Percentiles rank a stretch among this genome's conserved stretches.
Evolutionary conservation across 768 basidiomycete species (phyloP).

Genomic region (Nidula microcarpa): DNA sequence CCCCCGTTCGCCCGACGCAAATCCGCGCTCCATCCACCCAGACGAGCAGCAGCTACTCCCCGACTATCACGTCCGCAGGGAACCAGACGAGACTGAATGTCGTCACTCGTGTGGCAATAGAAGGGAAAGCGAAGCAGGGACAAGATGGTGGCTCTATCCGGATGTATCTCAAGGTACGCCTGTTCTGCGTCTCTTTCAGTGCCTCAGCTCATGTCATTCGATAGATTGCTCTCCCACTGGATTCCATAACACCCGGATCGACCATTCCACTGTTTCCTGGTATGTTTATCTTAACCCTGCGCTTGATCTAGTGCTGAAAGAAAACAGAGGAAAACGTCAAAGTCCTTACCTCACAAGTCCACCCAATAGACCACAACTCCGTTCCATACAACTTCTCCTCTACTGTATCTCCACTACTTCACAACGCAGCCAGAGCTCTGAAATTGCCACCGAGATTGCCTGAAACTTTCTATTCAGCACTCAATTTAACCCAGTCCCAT

Average conservation of each 20-base stretch:
- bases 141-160: constrained; percentile 64
- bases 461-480: constrained; percentile 58
- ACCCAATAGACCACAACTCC: constrained; percentile 70
- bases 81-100: constrained; percentile 55
- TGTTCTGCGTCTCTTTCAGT: neutral
- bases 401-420: constrained; percentile 55
- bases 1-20: constrained; percentile 9
- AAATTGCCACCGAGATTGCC: constrained; percentile 59
- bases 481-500: constrained; percentile 36
- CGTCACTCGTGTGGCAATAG: constrained; percentile 70
- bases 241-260: constrained; percentile 60
- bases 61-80: constrained; percentile 41
- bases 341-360: constrained; percentile 67
- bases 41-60: constrained; percentile 34
- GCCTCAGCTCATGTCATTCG: neutral
- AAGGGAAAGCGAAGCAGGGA: constrained; percentile 66
- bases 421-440: constrained; percentile 66
- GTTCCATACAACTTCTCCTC: constrained; percentile 76
- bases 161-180: constrained; percentile 73
- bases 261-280: constrained; percentile 74
- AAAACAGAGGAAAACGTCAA: constrained; percentile 74
- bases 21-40: constrained; percentile 13
- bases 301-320: neutral
- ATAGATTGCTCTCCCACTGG: constrained; percentile 67
- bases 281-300: constrained; percentile 20